Base-by-base conservation (phyloP, 1,284 basidiomycete genomes). In the Austroboletus niveus region DNA sequence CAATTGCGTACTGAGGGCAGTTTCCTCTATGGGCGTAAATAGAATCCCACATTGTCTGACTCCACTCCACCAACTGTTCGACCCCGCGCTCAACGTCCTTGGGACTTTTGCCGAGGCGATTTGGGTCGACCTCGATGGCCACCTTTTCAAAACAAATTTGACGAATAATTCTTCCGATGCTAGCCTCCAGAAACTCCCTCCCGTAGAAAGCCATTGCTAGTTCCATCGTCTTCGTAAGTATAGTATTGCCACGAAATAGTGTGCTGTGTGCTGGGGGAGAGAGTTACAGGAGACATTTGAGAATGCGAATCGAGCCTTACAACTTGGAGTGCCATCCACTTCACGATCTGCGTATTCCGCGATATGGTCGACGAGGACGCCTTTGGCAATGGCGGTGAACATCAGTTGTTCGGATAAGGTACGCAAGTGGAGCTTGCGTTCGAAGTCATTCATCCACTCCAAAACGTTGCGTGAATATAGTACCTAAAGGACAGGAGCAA, bases 201-300 rank as follows among this genome's bases (percentile, higher is more conserved):
- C 90, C 91, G 60, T 89, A 87, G 72, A 82, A 84, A 22, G 75
- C 72, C 82, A 93, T 90, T 58, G 82, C 84, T 6, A 82, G 68
- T 62, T 93, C 91, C 70, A 92, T 81, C 10, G 84, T 83, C 67
- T 90, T 92, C 22, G 91, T 92, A 49, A 92, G 75, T 36, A 80
- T 81, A 7, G 85, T 89, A 64, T 92, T 92, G 29, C 89, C 89
- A 47, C 90, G 84, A 68, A 89, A 89, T 11, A 89, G 69, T 5
- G 84, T 88, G 59, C 80, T 82, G 48, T 83, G 81, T 24, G 83
- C 83, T 85, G 52, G 15, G 34, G 34, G 36, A 48, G 43, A 47
- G 34, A 52, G 34, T 35, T 49, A 55, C 47, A 58, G 31, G 46
- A 38, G 41, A 52, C 27, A 31, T 32, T 15, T 41, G 41, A 4